phyloP scores from a whole-genome alignment of 352 stramenopile genomes.

The Blastocystis sp. region DNA sequence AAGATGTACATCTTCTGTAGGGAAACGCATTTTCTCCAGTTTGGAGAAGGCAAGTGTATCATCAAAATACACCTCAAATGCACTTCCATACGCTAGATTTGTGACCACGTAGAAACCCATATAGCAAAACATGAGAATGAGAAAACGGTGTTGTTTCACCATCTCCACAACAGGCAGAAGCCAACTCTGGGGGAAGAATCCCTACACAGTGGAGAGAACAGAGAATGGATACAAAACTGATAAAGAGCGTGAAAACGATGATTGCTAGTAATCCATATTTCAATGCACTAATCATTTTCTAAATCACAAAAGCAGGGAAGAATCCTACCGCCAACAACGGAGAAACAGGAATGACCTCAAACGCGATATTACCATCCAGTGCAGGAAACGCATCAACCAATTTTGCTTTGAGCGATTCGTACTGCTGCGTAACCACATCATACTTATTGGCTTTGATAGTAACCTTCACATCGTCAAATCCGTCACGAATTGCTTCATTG shows the following conservation, averaged over 20 bases:
- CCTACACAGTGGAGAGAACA: neutral
- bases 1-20: neutral
- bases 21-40: neutral
- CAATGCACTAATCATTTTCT: neutral
- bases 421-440: neutral
- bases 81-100: neutral
- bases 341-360: neutral
- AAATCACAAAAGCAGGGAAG: neutral
- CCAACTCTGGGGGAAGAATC: neutral
- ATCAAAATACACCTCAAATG: slow-evolving; percentile 26
- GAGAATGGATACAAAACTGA: neutral
- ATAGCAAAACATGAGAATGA: slow-evolving; percentile 4
- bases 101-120: neutral
- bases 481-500: neutral
- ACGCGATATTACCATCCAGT: neutral
- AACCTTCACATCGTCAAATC: neutral
- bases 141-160: neutral
- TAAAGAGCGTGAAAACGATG: neutral
- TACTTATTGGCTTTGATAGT: neutral
- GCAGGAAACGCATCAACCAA: neutral
- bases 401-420: neutral
- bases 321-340: neutral
- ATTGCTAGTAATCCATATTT: neutral
- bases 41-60: slow-evolving; percentile 21
- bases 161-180: neutral